Evolutionary conservation across 805 yeast species (phyloP), one percentile per base, ranked within the genome.

Genomic region (Yarrowia sp.): DNA sequence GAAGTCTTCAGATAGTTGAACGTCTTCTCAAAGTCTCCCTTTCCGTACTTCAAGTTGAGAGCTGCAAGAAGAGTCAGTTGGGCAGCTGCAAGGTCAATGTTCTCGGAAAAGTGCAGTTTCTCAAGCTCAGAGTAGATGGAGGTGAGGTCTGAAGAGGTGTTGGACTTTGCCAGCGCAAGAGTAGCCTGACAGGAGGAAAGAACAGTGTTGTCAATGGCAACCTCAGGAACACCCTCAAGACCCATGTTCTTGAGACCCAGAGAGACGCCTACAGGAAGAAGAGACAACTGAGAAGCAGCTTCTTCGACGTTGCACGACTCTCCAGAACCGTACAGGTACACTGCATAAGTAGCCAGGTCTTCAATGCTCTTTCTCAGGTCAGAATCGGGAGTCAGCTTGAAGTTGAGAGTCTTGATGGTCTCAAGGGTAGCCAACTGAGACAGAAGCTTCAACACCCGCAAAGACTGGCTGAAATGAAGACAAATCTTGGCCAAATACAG

Each of bases 331-430:
- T 43, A 58, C 33, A 58, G 17, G 50, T 58, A 58, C 33, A 58
- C 13, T 1, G 64, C 64, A 9, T 58, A 58, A 15, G 39, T 43
- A 40, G 49, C 13, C 33, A 93, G 88, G 85, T 92, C 97, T 79
- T 92, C 97, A 83, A 92, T 89, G 81, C 91, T 85, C 77, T 84
- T 83, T 85, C 94, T 88, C 83, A 89, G 91, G 85, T 91, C 93
- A 83, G 94, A 87, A 88, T 92, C 90, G 6, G 50, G 17, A 14
- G 64, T 33, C 14, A 58, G 39, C 40, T 43, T 42, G 64, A 58
- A 58, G 33, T 19, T 33, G 50, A 58, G 64, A 30, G 50, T 20
- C 30, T 17, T 42, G 50, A 58, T n/a, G 10, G 50, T 58, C 13
- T 42, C 64, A 4, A 43, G 30, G 19, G 24, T 14, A 14, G 20